phyloP scores from a whole-genome alignment of 176 grass and related monocot species.

The Triticum urartu region DNA sequence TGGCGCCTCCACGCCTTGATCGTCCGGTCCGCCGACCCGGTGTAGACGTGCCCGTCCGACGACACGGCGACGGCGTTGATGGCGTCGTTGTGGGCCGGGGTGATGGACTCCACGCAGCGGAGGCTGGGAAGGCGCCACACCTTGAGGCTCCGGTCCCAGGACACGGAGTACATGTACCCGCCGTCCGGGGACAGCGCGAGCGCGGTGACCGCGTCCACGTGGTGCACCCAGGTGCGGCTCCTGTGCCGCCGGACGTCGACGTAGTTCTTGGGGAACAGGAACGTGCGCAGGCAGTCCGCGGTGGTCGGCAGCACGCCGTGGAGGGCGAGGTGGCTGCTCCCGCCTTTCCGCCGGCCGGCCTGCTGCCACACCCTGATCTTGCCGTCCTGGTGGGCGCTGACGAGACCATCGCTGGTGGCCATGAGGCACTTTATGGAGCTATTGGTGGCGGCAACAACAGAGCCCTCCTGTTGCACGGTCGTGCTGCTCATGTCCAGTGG shows the following conservation, averaged over 20 bases:
- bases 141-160: conserved; percentile 85
- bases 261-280: conserved; percentile 52
- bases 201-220: conserved; percentile 64
- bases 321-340: conserved; percentile 7
- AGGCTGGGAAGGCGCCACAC: conserved; percentile 47
- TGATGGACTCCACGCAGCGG: conserved; percentile 57
- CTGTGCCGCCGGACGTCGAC: conserved; percentile 58
- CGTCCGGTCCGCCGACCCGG: conserved; percentile 54
- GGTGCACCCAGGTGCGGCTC: conserved; percentile 72
- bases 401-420: conserved; percentile 21
- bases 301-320: conserved; percentile 58
- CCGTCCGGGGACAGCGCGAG: conserved; percentile 54
- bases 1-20: conserved; percentile 52
- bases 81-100: conserved; percentile 59
- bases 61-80: conserved; percentile 73
- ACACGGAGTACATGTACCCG: conserved; percentile 71
- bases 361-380: conserved; percentile 68
- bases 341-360: neutral
- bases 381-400: conserved; percentile 75
- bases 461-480: neutral
- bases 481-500: neutral
- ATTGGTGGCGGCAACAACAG: conserved; percentile 21
- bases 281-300: conserved; percentile 45
- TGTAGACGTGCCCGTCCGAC: conserved; percentile 51
- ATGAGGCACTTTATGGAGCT: conserved; percentile 60